Evolutionary conservation across 78 protist genomes (phyloP).

Genomic region (Dictyostelium discoideum): DNA sequence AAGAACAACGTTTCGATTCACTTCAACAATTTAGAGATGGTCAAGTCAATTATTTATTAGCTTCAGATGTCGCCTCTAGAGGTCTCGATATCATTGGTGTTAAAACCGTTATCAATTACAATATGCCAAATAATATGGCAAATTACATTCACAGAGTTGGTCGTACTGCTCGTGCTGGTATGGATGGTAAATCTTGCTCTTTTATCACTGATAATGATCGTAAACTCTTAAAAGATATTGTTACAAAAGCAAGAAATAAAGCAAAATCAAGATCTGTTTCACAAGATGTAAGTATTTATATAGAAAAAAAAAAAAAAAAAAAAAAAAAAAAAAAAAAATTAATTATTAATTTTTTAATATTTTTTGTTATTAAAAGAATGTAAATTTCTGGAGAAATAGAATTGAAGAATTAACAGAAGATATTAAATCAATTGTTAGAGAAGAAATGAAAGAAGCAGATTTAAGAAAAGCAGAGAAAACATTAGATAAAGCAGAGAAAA

Average conservation of each 20-base stretch:
- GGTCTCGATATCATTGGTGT: slow-evolving; percentile 95
- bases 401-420: slow-evolving; percentile 76
- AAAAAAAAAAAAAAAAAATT: no score
- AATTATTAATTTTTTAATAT: no score
- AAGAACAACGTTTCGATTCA: slow-evolving; percentile 77
- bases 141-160: slow-evolving; percentile 94
- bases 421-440: slow-evolving; percentile 50
- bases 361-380: background rate
- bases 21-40: slow-evolving; percentile 84
- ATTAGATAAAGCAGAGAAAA: slow-evolving; percentile 22
- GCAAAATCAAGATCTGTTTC: slow-evolving; percentile 65
- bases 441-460: slow-evolving; percentile 61
- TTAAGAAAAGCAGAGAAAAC: slow-evolving; percentile 61
- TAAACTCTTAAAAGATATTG: slow-evolving; percentile 83
- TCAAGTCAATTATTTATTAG: slow-evolving; percentile 82
- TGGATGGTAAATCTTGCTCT: slow-evolving; percentile 88
- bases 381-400: slow-evolving; percentile 56
- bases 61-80: slow-evolving; percentile 97
- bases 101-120: slow-evolving; percentile 90
- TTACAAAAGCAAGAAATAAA: slow-evolving; percentile 74
- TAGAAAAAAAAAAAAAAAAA: no score
- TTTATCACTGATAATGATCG: slow-evolving; percentile 93
- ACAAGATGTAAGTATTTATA: slow-evolving; percentile 55
- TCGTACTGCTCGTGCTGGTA: slow-evolving; percentile 93
- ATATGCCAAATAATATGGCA: slow-evolving; percentile 85